Evolutionary conservation across 2,329 filamentous ascomycete genomes (phyloP), one percentile per base, ranked within the genome.

Genomic region (Grosmannia penicillata): DNA sequence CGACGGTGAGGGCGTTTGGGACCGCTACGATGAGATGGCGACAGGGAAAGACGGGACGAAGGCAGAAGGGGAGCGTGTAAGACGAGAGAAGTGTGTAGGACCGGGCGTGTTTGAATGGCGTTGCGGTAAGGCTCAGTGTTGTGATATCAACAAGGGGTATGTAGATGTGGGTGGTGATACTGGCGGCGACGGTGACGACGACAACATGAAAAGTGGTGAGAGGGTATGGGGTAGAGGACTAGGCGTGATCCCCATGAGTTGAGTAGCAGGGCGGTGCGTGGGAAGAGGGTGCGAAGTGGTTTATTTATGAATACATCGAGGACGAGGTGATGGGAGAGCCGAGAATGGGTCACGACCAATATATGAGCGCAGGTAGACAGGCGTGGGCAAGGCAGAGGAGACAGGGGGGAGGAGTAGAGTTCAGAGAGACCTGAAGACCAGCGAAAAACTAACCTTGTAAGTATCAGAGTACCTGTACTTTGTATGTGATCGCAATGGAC

Each of bases 291-390:
- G 42, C 26, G 39, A 40, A 8, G 35, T 22, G 17, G 37, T 37
- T 34, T 26, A 25, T 44, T 43, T 45, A 43, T 45, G 41, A 43
- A 43, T 40, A 4, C 40, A 41, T 22, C 29, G 26, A 35, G 28
- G 33, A 34, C 24, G 36, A 28, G 38, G 34, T 25, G 27, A 26
- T 30, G 25, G 32, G 26, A 25, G 22, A 13, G 26, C 23, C 33
- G 24, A 33, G 19, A 22, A 10, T 17, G 34, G 28, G 33, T 29
- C 27, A 37, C 35, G 19, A 26, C 27, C 32, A 29, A 26, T 30
- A 27, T 33, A 27, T 30, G 34, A 31, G 28, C 18, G 23, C 17
- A 23, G 25, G 15, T 14, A 18, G 24, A 8, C 9, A 19, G 33
- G 22, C 11, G 22, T 4, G 6, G 27, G 36, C 25, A 25, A 33